Base-by-base conservation (phyloP, 2,329 filamentous ascomycete genomes). In the Orbilia oligospora region DNA sequence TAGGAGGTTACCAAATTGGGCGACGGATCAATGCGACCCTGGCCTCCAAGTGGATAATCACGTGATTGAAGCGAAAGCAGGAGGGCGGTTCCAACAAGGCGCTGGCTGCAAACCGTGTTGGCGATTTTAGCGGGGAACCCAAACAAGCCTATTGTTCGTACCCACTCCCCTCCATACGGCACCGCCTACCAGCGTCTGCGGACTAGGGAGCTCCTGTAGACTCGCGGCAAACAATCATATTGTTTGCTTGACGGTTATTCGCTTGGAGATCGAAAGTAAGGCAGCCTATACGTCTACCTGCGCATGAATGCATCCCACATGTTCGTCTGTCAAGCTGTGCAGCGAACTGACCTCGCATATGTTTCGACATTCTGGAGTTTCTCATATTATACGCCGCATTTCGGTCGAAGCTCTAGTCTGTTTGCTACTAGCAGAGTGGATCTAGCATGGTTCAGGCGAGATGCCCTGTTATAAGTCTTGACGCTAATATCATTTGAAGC, bases 211-310 rank as follows among this genome's bases (percentile, higher is more conserved):
- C 61, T 71, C 73, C 73, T 77, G 66, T 67, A 53, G 38, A 51
- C 27, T 18, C 53, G 67, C 73, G 67, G 73, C 67, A 77, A 77
- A 77, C 73, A 77, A 77, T 71, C 51, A 30, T 22, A 77, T 71
- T 71, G 73, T 71, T 68, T 67, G 67, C 33, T 44, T 14, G 10
- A 41, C 63, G 10, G 36, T 33, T 44, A n/a, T 8, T 9, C n/a
- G 20, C 10, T 20, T 66, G 5, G 22, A 22, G 38, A 51, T n/a
- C 41, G 27, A 18, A 24, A 46, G 20, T 69, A 30, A 33, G 24
- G 48, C 24, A 49, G 22, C n/a, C 53, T 49, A 64, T 41, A 33
- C n/a, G 44, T 58, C 55, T 30, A 33, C 10, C 22, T 70, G 66
- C 53, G 51, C 66, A 56, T 56, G 24, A 58, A 67, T 56, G 36